These are phyloP conservation scores for Arabidopsis suecica DNA, from an alignment of 345 rosid genomes.

Conservation along the genomic window DNA sequence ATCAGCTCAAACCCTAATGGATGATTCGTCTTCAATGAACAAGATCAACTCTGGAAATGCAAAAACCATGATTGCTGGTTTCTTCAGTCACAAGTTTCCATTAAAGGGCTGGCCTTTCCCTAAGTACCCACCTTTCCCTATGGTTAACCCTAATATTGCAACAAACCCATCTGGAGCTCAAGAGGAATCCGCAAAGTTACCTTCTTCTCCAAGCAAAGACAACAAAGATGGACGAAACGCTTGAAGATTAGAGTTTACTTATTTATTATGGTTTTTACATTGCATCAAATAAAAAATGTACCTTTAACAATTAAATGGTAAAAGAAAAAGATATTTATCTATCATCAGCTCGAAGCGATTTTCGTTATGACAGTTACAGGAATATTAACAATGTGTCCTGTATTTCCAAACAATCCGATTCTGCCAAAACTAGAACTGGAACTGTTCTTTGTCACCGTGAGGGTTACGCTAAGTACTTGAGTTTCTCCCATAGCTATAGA, in stretches of 20 bases:
- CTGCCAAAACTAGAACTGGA: constrained; percentile 70
- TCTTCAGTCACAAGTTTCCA: constrained; percentile 44
- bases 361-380: constrained; percentile 69
- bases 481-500: constrained; percentile 57
- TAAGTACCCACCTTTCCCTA: constrained; percentile 42
- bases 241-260: constrained; percentile 25
- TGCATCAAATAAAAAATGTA: constrained; percentile 30
- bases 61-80: constrained; percentile 44
- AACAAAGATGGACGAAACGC: constrained; percentile 40
- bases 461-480: constrained; percentile 56
- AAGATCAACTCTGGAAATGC: constrained; percentile 2
- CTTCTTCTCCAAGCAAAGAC: constrained; percentile 41
- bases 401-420: constrained; percentile 71
- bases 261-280: constrained; percentile 24
- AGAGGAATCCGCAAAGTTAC: constrained; percentile 35
- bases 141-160: constrained; percentile 42
- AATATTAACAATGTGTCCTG: constrained; percentile 73
- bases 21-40: constrained; percentile 32
- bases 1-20: constrained; percentile 10
- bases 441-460: constrained; percentile 60
- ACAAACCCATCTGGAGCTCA: constrained; percentile 37
- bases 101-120: constrained; percentile 41
- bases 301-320: constrained; percentile 6
- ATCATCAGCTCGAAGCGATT: constrained; percentile 30
- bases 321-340: constrained; percentile 23